These are phyloP conservation scores for Astragalus membranaceus DNA, from an alignment of 306 rosid species.

Conservation along the genomic window DNA sequence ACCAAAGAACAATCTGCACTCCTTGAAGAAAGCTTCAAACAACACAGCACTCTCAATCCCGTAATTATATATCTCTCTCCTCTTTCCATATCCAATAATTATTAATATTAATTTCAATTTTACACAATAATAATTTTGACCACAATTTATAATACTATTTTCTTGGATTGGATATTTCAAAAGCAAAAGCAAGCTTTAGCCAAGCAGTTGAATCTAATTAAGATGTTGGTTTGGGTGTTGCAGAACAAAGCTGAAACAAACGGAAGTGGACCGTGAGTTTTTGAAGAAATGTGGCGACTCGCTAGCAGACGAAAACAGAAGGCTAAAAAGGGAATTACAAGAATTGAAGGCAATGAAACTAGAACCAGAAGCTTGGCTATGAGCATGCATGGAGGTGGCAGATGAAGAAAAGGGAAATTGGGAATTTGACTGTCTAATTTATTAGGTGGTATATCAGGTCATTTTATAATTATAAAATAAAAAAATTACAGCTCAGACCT, in stretches of 20 bases:
- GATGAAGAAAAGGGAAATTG: too few relatives aligned
- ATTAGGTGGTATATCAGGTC: too few relatives aligned
- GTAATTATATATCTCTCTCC: constrained; percentile 38
- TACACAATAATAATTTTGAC: too few relatives aligned
- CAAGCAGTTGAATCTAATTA: constrained; percentile 49
- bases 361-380: too few relatives aligned
- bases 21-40: constrained; percentile 90
- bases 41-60: constrained; percentile 92
- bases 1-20: constrained; percentile 86
- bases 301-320: constrained; percentile 77
- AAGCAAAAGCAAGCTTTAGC: constrained; percentile 95
- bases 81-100: neutral
- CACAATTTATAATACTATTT: neutral
- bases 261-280: constrained; percentile 87
- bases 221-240: neutral
- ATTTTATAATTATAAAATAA: too few relatives aligned
- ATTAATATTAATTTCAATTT: too few relatives aligned
- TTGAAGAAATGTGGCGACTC: constrained; percentile 89
- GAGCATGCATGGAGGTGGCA: too few relatives aligned
- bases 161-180: constrained; percentile 45
- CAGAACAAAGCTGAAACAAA: constrained; percentile 97
- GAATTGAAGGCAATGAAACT: constrained; percentile 74
- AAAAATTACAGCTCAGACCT: too few relatives aligned
- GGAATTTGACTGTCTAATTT: too few relatives aligned
- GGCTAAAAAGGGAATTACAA: constrained; percentile 74